These are phyloP conservation scores for Flammula alnicola DNA, from an alignment of 1,284 basidiomycete species.

Conservation along the genomic window DNA sequence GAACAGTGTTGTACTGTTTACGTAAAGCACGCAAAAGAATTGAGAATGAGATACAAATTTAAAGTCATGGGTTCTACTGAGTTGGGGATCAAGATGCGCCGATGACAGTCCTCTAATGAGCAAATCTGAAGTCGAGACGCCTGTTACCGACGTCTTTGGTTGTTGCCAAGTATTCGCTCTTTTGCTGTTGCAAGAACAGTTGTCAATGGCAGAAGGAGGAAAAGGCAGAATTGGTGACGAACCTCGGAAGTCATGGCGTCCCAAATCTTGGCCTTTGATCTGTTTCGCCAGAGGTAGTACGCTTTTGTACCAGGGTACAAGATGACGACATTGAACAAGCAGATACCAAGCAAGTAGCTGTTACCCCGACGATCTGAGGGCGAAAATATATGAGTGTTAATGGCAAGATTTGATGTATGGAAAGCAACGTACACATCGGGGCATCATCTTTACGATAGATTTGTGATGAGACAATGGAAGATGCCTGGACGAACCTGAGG, in stretches of 20 bases:
- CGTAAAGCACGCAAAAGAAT: no score
- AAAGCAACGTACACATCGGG: conserved; percentile 44
- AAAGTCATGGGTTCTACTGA: no score
- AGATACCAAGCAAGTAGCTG: conserved; percentile 47
- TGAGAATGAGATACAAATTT: no score
- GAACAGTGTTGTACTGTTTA: no score
- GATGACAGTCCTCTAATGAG: conserved; percentile 38
- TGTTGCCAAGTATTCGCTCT: conserved; percentile 29
- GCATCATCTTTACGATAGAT: conserved; percentile 58
- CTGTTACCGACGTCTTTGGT: conserved; percentile 40
- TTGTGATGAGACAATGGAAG: conserved; percentile 46
- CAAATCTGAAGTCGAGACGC: conserved; percentile 46
- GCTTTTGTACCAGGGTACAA: conserved; percentile 55
- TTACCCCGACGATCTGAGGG: conserved; percentile 54
- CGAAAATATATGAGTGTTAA: not conserved
- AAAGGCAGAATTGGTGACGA: conserved; percentile 15
- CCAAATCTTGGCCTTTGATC: conserved; percentile 52
- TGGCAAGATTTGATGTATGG: not conserved
- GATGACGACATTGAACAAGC: conserved; percentile 49
- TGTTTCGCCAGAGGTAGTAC: conserved; percentile 58
- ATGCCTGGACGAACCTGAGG: conserved; percentile 50
- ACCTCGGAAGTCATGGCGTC: conserved; percentile 54
- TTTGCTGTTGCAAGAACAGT: conserved; percentile 37
- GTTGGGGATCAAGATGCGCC: no score
- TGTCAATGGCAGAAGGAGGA: not conserved